Percentiles rank a stretch among this genome's conserved stretches.
Conservation (phyloP, 2,329 filamentous ascomycete genomes). For the Colletotrichum sp. region DNA sequence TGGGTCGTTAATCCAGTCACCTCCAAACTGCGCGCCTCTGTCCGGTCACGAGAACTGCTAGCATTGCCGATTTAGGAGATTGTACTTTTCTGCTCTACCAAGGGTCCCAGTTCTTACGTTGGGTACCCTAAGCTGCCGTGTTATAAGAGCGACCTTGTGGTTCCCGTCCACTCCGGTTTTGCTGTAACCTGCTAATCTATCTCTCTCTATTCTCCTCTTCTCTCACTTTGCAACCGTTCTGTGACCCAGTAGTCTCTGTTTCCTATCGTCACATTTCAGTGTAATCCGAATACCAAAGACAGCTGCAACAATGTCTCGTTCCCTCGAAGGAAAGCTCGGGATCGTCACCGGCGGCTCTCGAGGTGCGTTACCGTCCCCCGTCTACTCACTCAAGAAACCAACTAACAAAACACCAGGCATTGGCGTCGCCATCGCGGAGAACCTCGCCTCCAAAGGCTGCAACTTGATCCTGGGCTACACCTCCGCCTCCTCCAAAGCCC, state of each 20-base stretch:
- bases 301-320: constrained; percentile 37
- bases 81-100: not conserved
- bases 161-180: not conserved
- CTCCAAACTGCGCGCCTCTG: not conserved
- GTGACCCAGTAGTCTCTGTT: not conserved
- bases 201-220: not conserved
- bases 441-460: constrained; percentile 75
- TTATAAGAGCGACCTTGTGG: not conserved
- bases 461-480: constrained; percentile 76
- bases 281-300: not conserved
- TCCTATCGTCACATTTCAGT: not conserved
- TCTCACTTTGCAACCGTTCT: not conserved
- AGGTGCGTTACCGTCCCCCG: constrained; percentile 53
- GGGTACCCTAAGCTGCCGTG: not conserved
- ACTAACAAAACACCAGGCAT: constrained; percentile 63
- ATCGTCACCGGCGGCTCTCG: constrained; percentile 82
- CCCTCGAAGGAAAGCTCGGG: constrained; percentile 76
- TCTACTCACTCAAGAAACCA: not conserved
- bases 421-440: constrained; percentile 67
- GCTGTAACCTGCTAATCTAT: not conserved
- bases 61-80: not conserved
- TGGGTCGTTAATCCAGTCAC: not conserved
- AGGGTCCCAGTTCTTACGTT: not conserved
- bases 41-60: constrained; percentile 7
- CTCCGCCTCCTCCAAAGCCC: constrained; percentile 38